Evolutionary conservation across 495 filamentous ascomycete species (phyloP), one percentile per base, ranked within the genome.

Genomic region (Penicillium paxilli): DNA sequence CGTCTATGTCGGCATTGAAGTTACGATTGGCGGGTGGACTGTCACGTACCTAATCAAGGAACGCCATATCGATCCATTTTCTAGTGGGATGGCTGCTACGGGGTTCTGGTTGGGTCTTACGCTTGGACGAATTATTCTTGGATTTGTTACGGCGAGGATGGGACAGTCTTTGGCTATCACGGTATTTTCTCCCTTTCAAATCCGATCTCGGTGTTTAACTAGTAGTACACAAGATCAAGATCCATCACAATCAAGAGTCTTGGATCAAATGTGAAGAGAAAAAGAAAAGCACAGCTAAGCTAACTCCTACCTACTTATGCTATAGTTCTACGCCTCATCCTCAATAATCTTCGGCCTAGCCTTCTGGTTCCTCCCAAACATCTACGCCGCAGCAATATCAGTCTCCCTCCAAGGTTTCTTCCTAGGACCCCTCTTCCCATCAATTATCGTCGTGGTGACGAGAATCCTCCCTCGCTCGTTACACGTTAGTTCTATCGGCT

Each of bases 1-100:
- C 3, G 80, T 80, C 49, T 93, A 92, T 57, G 87, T 93, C 17
- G 91, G 91, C 37, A 72, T 85, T 26, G 91, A 96, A 67, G 91
- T 96, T 16, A 83, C 86, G 0, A 77, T 93, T 0, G 89, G 89
- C 23, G 83, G 83, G 11, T 87, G 83, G 83, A 77, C 85, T 42
- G 80, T 84, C 22, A 78, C 73, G 0, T 87, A 85, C 61, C 85
- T 85, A 80, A 79, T 80, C n/a, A 65, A 69, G 8, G 76, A 85
- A 22, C 68, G 83, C 6, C 60, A 83, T 49, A 80, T 74, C 7
- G 62, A 51, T 5, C 60, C 72, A 0, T 86, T 85, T 52, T 70
- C 73, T 9, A 73, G 72, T 42, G 81, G 83, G 21, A 82, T 86
- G 78, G 78, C 75, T 8, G 76, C 80, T 3, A 85, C 81, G 5